Base-by-base conservation (phyloP, 345 rosid species). In the Eucalyptus sp. region DNA sequence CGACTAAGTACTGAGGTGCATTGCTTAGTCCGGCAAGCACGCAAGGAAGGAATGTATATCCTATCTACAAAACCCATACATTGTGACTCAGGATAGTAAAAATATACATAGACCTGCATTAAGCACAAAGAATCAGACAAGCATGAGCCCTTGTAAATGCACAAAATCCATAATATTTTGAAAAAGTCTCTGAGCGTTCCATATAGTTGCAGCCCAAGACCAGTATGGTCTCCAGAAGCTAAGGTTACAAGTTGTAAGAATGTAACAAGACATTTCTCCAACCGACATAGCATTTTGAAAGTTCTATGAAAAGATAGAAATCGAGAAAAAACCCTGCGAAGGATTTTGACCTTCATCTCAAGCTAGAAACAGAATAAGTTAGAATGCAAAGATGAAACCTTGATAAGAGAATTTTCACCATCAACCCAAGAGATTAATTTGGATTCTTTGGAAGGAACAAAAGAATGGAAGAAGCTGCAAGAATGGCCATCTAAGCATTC, bases 21-120 rank as follows among this genome's bases (percentile, higher is more conserved):
- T 90, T 90, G 84, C 96, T 94, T 52, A 94, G 91, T 56, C 97
- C 96, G 52, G 94, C 94, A 89, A 95, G 95, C 60, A 94, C 95
- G 88, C 96, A 94, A 83, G 96, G 95, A 90, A 94, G 90, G 91
- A 94, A 94, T 49, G 97, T 93, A 83, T 93, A 93, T 49, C 94
- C 95, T 88, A 93, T 91, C 97, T 94, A 92, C 50, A 86, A 58
- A 85, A 27, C 49, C 44, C 52, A 51, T 56, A 84, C 29, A 43
- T 64, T 20, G 71, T 18, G 27, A 86, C 54, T 50, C 37, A 15
- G 68, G n/a, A 56, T 27, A 49, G 37, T 31, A 48, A 68, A 15
- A 33, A n/a, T 20, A 83, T 60, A 29, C 6, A 64, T 58, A 86
- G 60, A 54, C 44, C 43, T 7, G 58, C 46, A 16, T 60, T 43